Evolutionary conservation across 768 basidiomycete genomes (phyloP).

Genomic region (Boletus edulis): DNA sequence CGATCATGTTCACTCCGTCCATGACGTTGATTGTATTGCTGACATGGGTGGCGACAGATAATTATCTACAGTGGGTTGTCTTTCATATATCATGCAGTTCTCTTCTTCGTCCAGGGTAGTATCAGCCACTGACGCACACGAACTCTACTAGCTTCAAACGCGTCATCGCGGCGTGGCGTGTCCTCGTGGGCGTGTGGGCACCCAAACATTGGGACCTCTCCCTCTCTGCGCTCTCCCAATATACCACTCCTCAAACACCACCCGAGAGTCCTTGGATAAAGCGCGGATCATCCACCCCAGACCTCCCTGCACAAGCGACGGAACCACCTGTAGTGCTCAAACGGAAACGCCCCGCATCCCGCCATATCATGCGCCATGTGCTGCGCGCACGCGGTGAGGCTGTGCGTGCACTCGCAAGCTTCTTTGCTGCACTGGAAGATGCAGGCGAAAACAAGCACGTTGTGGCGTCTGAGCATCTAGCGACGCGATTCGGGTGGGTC

Average conservation of each 20-base stretch:
- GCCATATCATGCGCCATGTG: conserved; percentile 86
- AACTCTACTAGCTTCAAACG: conserved; percentile 66
- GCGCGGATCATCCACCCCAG: conserved; percentile 34
- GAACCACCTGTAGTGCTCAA: conserved; percentile 39
- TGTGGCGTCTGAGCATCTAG: conserved; percentile 50
- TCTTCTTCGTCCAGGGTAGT: conserved; percentile 10
- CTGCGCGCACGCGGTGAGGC: conserved; percentile 84
- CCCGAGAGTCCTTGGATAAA: conserved; percentile 74
- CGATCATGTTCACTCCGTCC: conserved; percentile 16
- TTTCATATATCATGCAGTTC: not conserved
- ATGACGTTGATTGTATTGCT: conserved; percentile 18
- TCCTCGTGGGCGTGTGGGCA: conserved; percentile 93
- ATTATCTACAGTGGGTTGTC: conserved; percentile 71
- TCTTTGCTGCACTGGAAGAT: conserved; percentile 64
- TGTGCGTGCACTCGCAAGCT: conserved; percentile 66
- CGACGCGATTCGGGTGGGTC: conserved; percentile 39
- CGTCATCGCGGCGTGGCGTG: conserved; percentile 90
- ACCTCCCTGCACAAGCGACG: conserved; percentile 20
- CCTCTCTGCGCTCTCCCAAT: conserved; percentile 66
- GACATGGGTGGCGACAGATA: conserved; percentile 40
- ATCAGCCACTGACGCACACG: conserved; percentile 19
- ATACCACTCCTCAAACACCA: conserved; percentile 64
- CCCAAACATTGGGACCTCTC: conserved; percentile 83
- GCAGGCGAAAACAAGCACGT: conserved; percentile 45
- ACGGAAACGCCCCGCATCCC: conserved; percentile 61